Evolutionary conservation across 2,329 filamentous ascomycete genomes (phyloP), one percentile per base, ranked within the genome.

Genomic region (Parascedosporium putredinis): DNA sequence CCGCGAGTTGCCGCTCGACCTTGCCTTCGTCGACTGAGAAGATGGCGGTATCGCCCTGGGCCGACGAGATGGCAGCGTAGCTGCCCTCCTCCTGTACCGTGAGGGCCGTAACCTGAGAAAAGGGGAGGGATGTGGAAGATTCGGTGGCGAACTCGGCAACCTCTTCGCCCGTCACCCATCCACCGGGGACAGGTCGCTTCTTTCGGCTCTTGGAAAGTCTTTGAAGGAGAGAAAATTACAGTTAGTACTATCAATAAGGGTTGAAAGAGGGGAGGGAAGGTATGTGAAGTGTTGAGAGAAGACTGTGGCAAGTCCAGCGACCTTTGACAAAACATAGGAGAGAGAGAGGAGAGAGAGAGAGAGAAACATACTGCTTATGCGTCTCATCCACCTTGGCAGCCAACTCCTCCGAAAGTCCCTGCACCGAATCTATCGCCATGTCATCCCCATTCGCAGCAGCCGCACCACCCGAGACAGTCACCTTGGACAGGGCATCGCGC

Each of bases 191-290:
- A 6, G 88, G 79, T 53, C 93, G 85, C 76, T 94, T 96, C 70
- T 91, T 87, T 61, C 93, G 86, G 45, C 85, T 85, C 64, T 88
- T 88, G 52, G 87, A 93, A 52, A 97, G 76, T 59, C 88, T 95
- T 31, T n/a, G 12, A 40, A 50, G 33, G 52, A 48, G 31, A 50
- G 14, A 47, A 14, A 42, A 36, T 20, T 56, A 53, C 57, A 18
- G 18, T 2, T 4, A 36, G 18, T 22, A 24, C 12, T n/a, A 45
- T 4, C 18, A 25, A 31, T 7, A 31, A 31, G 27, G 7, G 27
- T 7, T 31, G 27, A 12, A 6, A 31, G 7, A 20, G 4, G 40
- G 22, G 23, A 45, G n/a, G n/a, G n/a, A n/a, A n/a, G n/a, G n/a
- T n/a, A n/a, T n/a, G n/a, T n/a, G n/a, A n/a, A n/a, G n/a, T n/a